Conservation (phyloP, 2,329 filamentous ascomycete species). For the Botrytis fabae region DNA sequence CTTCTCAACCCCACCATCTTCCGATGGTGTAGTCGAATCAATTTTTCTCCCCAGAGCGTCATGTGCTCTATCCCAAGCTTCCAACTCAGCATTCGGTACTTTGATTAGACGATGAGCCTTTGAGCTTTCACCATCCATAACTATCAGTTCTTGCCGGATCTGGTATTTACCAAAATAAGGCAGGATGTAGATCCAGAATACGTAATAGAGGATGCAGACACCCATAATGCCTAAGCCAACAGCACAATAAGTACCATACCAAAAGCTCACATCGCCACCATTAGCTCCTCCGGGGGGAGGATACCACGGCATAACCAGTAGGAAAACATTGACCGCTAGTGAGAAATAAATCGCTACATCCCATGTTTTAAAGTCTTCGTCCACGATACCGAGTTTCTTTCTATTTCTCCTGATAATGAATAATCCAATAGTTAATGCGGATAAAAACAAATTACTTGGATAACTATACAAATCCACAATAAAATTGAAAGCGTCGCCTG, state of each 20-base stretch:
- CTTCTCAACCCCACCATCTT: not conserved
- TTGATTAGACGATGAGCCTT: constrained; percentile 52
- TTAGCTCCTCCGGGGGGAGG: constrained; percentile 60
- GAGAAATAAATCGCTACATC: constrained; percentile 58
- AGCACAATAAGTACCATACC: constrained; percentile 69
- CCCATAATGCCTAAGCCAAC: constrained; percentile 61
- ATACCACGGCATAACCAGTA: constrained; percentile 71
- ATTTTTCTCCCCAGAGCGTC: constrained; percentile 44
- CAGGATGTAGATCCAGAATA: constrained; percentile 57
- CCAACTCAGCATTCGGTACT: constrained; percentile 52
- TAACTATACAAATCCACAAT: constrained; percentile 61
- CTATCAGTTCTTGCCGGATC: constrained; percentile 56
- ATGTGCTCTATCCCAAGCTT: constrained; percentile 59
- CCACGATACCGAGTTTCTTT: constrained; percentile 49
- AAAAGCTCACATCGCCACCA: constrained; percentile 69
- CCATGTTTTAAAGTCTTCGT: constrained; percentile 53
- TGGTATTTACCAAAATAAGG: constrained; percentile 55
- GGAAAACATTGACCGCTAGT: constrained; percentile 58
- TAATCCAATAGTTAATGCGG: constrained; percentile 58
- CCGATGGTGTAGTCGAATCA: not conserved
- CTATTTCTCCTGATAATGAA: constrained; percentile 58
- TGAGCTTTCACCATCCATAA: constrained; percentile 49
- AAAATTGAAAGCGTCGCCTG: constrained; percentile 66
- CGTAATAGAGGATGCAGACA: constrained; percentile 58
- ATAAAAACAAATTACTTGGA: constrained; percentile 57